Base-by-base conservation (phyloP, 805 yeast genomes). In the Zygoascus bituminiphila region DNA sequence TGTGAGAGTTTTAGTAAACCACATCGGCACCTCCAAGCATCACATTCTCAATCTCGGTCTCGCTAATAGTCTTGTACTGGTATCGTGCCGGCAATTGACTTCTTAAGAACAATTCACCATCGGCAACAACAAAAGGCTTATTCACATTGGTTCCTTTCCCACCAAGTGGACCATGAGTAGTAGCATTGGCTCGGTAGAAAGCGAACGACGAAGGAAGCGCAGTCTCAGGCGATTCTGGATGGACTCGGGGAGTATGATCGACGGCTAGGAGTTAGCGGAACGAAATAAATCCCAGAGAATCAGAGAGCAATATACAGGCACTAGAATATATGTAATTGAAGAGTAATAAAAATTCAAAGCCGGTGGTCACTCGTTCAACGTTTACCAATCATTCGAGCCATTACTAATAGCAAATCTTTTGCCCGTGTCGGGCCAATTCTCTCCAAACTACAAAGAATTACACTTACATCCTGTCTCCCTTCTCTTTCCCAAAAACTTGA, bases 401-500 rank as follows among this genome's bases (percentile, higher is more conserved):
- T n/a, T n/a, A n/a, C n/a, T n/a, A n/a, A n/a, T n/a, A n/a, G n/a
- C n/a, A n/a, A n/a, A n/a, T n/a, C n/a, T n/a, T n/a, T n/a, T n/a
- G n/a, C n/a, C n/a, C n/a, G n/a, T n/a, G n/a, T n/a, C n/a, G n/a
- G n/a, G n/a, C n/a, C n/a, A n/a, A n/a, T n/a, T n/a, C n/a, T n/a
- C n/a, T n/a, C n/a, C n/a, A n/a, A n/a, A n/a, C n/a, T n/a, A n/a
- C n/a, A n/a, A 29, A 29, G n/a, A 29, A 29, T 4, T 29, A 29
- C 3, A 29, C 39, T 12, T 43, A 43, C 39, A 14, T 15, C 23
- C 39, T 15, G 42, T 44, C 26, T 24, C 22, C 36, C 26, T 87
- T 44, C 88, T 82, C 42, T 88, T 88, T 38, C 97, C 96, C 42
- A 88, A 77, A 62, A 91, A 91, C 61, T 82, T 84, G 68, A 91